These are phyloP conservation scores for Fraxinus dipetala DNA, from an alignment of 305 asterid species.

Conservation along the genomic window DNA sequence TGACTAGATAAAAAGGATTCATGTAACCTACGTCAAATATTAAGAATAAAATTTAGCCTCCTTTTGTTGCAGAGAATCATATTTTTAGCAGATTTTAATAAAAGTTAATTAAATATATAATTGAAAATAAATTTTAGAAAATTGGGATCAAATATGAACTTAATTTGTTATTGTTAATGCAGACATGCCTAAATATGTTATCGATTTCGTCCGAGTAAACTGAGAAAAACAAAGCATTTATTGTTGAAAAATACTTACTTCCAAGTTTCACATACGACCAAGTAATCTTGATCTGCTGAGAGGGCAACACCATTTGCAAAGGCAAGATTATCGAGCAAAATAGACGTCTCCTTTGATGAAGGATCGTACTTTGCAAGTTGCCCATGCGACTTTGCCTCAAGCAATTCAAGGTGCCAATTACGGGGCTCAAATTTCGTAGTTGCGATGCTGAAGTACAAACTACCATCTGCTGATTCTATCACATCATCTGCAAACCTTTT, in stretches of 20 bases:
- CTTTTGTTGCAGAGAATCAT: too few species aligned
- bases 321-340: conserved; percentile 47
- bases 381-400: conserved; percentile 59
- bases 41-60: too few species aligned
- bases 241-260: conserved; percentile 39
- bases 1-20: not conserved
- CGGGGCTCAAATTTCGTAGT: conserved; percentile 46
- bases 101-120: too few species aligned
- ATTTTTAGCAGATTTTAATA: too few species aligned
- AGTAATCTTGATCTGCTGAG: conserved; percentile 47
- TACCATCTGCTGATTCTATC: conserved; percentile 61
- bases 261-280: conserved; percentile 69
- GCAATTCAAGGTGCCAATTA: conserved; percentile 50
- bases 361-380: conserved; percentile 58
- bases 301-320: conserved; percentile 74
- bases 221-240: not conserved
- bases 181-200: not conserved
- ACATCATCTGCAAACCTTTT: conserved; percentile 63
- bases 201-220: not conserved
- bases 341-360: conserved; percentile 29
- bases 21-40: not conserved
- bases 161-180: too few species aligned
- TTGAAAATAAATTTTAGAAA: not conserved
- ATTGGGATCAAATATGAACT: not conserved
- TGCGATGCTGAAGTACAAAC: conserved; percentile 54